A percentile compares a stretch with the other conserved stretches of the same genome.
phyloP scores from a whole-genome alignment of 2,329 filamentous ascomycete species.

The Fusarium pseudocircinatum region DNA sequence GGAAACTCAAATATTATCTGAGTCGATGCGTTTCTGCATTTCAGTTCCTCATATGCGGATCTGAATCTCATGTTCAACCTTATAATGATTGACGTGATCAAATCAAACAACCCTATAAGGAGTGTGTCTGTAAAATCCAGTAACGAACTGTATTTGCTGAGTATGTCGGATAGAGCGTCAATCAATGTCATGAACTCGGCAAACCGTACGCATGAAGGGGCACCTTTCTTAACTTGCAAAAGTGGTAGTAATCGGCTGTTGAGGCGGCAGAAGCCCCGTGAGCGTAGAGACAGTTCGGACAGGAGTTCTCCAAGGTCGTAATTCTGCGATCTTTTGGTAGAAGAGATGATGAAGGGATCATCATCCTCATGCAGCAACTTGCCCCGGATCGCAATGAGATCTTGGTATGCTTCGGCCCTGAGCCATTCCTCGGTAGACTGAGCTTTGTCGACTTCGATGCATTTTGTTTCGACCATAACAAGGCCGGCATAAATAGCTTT shows the following conservation, averaged over 20 bases:
- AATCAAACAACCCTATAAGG: fast-evolving
- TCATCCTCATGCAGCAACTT: fast-evolving
- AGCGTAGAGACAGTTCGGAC: background rate
- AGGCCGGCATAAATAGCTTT: background rate
- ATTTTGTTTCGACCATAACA: background rate
- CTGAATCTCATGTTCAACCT: background rate
- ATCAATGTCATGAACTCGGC: background rate
- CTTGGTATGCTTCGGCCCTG: fast-evolving
- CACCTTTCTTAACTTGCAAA: fast-evolving
- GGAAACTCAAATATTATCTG: background rate
- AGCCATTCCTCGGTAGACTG: fast-evolving
- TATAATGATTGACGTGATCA: background rate
- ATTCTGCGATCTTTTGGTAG: fast-evolving
- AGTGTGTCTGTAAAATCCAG: background rate
- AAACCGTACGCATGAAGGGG: background rate
- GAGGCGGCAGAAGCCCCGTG: background rate
- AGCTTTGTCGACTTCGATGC: background rate
- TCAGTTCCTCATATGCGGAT: background rate
- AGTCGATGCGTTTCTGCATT: background rate
- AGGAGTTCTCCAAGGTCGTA: background rate
- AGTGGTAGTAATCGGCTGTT: background rate
- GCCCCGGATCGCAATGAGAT: fast-evolving
- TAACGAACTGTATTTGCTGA: background rate
- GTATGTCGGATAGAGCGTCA: background rate
- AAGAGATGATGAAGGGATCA: background rate